phyloP scores from a whole-genome alignment of 805 yeast species.

The Komagataella phaffii region DNA sequence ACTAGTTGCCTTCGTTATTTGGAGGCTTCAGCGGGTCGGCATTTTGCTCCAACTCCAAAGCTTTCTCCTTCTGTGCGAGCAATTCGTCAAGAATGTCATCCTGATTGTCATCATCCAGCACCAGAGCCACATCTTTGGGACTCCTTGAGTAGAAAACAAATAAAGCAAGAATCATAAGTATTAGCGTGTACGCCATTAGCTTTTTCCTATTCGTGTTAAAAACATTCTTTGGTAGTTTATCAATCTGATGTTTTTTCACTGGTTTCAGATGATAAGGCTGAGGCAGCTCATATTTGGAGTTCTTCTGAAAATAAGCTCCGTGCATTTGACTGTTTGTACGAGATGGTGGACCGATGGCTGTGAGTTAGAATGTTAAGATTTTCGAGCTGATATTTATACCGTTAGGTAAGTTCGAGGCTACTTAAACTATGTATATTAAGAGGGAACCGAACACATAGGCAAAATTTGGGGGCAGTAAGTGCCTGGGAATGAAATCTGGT shows the following conservation, averaged over 20 bases:
- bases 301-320: constrained; percentile 13
- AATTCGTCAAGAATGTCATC: neutral
- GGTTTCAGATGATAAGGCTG: constrained; percentile 25
- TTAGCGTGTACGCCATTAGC: constrained; percentile 21
- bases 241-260: constrained; percentile 5
- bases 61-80: neutral
- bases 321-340: constrained; percentile 12
- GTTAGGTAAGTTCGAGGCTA: neutral
- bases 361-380: neutral
- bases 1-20: constrained; percentile 3
- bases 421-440: neutral
- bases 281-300: constrained; percentile 23
- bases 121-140: constrained; percentile 1
- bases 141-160: constrained; percentile 11
- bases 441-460: neutral
- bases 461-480: neutral
- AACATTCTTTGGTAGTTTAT: constrained; percentile 10
- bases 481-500: neutral
- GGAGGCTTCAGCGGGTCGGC: constrained; percentile 9
- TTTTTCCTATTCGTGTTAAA: constrained; percentile 37
- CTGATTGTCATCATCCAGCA: constrained; percentile 10
- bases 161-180: constrained; percentile 19
- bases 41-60: constrained; percentile 2
- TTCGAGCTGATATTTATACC: neutral
- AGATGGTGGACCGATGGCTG: neutral